Base-by-base conservation (phyloP, 345 rosid genomes). In the Trapa bicornis region DNA sequence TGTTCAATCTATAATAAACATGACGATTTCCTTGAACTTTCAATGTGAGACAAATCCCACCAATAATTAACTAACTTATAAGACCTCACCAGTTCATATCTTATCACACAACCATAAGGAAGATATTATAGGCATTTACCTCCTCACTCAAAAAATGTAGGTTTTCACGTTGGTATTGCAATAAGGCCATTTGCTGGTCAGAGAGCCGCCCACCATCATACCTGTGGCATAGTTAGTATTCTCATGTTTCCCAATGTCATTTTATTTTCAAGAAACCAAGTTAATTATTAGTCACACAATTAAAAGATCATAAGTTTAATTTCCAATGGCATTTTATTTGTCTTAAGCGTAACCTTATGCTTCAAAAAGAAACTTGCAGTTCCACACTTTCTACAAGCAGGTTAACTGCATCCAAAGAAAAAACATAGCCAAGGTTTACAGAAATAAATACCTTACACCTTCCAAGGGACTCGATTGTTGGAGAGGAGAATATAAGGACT, bases 81-180 rank as follows among this genome's bases (percentile, higher is more conserved):
- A 16, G 54, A 50, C 14, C 4, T 16, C 2, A 16, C 22, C 60
- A 17, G 32, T 58, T 58, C 38, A 58, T 16, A 58, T 32, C 63
- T 35, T 58, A 58, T 33, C 1, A 32, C 15, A 29, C 14, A 58
- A 32, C 37, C 14, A 58, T 5, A 5, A 9, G 41, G 42, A 63
- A 35, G 14, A 60, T 67, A 42, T 63, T 22, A 37, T 0, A 33
- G 12, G 47, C 47, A 58, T 39, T 16, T 80, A 87, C 98, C 98
- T 92, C 98, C 79, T 93, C 94, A 17, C 96, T 90, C 72, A 93
- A 76, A 72, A 93, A 93, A 78, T 90, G 96, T 64, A 93, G 97
- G 77, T 93, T 93, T 72, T 93, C 98, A 32, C 98, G 97, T 69
- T 93, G 97, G 77, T 93, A 93, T 71, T 90, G 98, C 79, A 93